Base-by-base conservation (phyloP, 1,284 basidiomycete genomes). In the Fomitopsis betulina region DNA sequence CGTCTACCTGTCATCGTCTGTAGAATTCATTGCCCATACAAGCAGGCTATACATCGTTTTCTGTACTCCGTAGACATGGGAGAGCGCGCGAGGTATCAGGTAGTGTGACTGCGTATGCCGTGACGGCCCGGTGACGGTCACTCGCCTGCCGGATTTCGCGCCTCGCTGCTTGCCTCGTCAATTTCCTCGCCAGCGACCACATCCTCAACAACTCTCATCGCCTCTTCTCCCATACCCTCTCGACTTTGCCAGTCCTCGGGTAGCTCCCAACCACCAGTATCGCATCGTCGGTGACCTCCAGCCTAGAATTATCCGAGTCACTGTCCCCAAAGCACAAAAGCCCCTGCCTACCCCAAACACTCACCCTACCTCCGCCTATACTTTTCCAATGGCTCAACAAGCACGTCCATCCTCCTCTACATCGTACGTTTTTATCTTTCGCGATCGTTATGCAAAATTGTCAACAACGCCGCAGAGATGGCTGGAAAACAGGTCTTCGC, bases 401-500 rank as follows among this genome's bases (percentile, higher is more conserved):
- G 59, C 76, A 32, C 73, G 73, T 56, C 73, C 76, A 60, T 78
- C 77, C 61, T 76, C 71, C 57, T 77, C 76, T 35, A 75, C 70
- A 59, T 70, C 75, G 76, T 79, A 35, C 55, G 76, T 70, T n/a
- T 1, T 40, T 2, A 25, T 54, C 23, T 10, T 53, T 51, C 27
- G 35, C 15, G 15, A 8, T 12, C 35, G 25, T 9, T 42, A 19
- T 38, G 25, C 47, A 32, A 33, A 17, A 25, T 23, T 19, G 39
- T 33, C 50, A 15, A 19, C 17, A 5, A 49, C 68, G 64, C 50
- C 66, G 64, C 59, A 65, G 63, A 62, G 71, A 73, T 62, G 66
- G 70, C 65, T 94, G 92, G 92, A 94, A 89, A 76, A 70, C 80
- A 53, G 79, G 85, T 64, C 87, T 98, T 60, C 86, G 87, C 60